Evolutionary conservation across 2,329 filamentous ascomycete species (phyloP), one percentile per base, ranked within the genome.

Genomic region (Colletotrichum somersetense): DNA sequence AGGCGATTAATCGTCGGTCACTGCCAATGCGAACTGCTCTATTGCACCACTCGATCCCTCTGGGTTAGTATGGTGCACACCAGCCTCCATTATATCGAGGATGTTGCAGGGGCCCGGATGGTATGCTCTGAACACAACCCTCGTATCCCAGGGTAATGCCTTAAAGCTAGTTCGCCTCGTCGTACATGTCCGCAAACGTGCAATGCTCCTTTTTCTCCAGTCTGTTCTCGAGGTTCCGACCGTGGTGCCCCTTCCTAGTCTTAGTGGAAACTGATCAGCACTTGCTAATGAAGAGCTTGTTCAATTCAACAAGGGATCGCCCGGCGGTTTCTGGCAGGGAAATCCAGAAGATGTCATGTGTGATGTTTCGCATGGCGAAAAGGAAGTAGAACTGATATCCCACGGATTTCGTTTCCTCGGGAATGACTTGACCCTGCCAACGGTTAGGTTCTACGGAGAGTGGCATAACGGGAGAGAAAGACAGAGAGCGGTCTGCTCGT

Each of bases 291-390:
- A 92, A 92, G 52, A 92, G 83, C 69, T 88, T 86, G 74, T 91
- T 89, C 89, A 92, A 92, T 80, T 91, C 90, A 77, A 93, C 91
- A 1, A 93, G 85, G 0, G 91, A 87, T 16, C 89, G 82, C 74
- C 87, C 88, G 62, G 86, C 86, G 0, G 91, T 93, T 81, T 92
- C 91, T 0, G 91, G 91, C 46, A 92, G 83, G 61, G 92, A 80
- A 2, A 86, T 83, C 85, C 89, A 93, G 83, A 93, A 93, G 72
- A 77, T 80, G 44, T 79, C 79, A 63, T 81, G 80, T 62, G 79
- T 80, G 16, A 92, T 88, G 78, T 93, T 93, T 79, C 91, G 91
- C 44, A 92, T 55, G 6, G 71, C 23, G 67, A 67, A 73, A 3
- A 73, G 35, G 53, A 73, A 59, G 55, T 64, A 71, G 38, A 66